Evolutionary conservation across 192 early-diverging fungal species (phyloP).

Genomic region (Podila horticola): DNA sequence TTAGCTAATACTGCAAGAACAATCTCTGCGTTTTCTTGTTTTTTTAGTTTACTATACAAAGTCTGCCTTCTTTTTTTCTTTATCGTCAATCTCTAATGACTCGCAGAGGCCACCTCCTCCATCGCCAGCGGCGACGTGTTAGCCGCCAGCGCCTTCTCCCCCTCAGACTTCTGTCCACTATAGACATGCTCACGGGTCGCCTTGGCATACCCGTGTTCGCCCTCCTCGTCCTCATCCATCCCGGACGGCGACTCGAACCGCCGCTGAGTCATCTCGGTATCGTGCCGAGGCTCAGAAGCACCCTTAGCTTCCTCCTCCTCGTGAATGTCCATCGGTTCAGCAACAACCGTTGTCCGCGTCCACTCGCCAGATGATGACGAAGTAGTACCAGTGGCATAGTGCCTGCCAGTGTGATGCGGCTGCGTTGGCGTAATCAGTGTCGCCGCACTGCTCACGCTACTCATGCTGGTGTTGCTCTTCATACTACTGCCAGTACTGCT

Average conservation of each 20-base stretch:
- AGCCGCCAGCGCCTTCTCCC: too few relatives aligned
- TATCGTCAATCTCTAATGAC: too few relatives aligned
- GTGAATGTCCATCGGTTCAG: background rate
- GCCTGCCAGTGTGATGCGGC: background rate
- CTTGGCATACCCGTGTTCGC: background rate
- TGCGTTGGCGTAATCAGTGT: background rate
- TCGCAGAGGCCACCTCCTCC: too few relatives aligned
- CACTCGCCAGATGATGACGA: background rate
- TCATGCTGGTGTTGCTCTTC: constrained; percentile 31
- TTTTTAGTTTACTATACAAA: too few relatives aligned
- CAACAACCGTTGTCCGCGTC: background rate
- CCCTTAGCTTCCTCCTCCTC: background rate
- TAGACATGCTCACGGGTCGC: background rate
- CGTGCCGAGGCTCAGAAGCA: background rate
- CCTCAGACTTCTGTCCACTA: too few relatives aligned
- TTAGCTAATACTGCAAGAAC: too few relatives aligned
- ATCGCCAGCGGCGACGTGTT: too few relatives aligned
- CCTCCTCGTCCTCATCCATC: constrained; percentile 34
- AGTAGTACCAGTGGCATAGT: background rate
- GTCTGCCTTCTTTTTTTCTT: too few relatives aligned
- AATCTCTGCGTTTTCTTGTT: too few relatives aligned
- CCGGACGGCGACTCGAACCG: constrained; percentile 35
- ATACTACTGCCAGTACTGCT: constrained; percentile 47
- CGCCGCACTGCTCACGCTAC: constrained; percentile 21
- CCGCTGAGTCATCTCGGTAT: background rate